Base-by-base conservation (phyloP, 2,329 filamentous ascomycete genomes). In the Hymenoscyphus fraxineus region DNA sequence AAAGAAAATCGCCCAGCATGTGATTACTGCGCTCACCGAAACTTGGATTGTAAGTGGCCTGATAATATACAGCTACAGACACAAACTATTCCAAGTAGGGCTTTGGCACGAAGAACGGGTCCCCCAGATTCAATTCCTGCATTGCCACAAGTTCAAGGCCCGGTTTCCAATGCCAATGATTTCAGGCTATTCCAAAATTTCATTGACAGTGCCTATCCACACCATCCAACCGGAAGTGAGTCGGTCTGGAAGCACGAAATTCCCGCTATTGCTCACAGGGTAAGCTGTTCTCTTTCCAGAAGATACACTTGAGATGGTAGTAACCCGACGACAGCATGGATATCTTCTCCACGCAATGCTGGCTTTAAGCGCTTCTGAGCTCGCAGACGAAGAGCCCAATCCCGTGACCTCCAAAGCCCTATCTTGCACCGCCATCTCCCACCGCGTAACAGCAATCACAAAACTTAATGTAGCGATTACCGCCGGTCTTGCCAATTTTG, bases 121-220 rank as follows among this genome's bases (percentile, higher is more conserved):
- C 16, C 13, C 54, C 27, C 38, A 41, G 47, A 27, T n/a, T 32
- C 61, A 19, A 59, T 27, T 32, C n/a, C 41, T 35, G 55, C 57
- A 62, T 51, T 16, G 62, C 64, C 82, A 65, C 76, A 82, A 38
- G 22, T 40, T 31, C 32, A 16, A n/a, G 32, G 32, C 15, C 56
- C 83, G 80, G 15, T 76, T 82, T 87, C 87, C 72, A 85, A 80
- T 63, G 71, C 86, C 60, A 82, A 86, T 62, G 87, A 89, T 70
- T 88, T 90, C 85, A 83, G 86, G 54, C 82, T 89, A 74, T 89
- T 89, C 70, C 85, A 89, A 72, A 85, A 89, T 73, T 89, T 89
- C 69, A 76, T 89, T 16, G 77, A 83, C 32, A 78, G 80, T 38
- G 87, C 84, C 67, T 85, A 85, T 69, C 88, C 87, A 2, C 84